Base-by-base conservation (phyloP, 768 basidiomycete species). In the Xerocomus potaroensis region DNA sequence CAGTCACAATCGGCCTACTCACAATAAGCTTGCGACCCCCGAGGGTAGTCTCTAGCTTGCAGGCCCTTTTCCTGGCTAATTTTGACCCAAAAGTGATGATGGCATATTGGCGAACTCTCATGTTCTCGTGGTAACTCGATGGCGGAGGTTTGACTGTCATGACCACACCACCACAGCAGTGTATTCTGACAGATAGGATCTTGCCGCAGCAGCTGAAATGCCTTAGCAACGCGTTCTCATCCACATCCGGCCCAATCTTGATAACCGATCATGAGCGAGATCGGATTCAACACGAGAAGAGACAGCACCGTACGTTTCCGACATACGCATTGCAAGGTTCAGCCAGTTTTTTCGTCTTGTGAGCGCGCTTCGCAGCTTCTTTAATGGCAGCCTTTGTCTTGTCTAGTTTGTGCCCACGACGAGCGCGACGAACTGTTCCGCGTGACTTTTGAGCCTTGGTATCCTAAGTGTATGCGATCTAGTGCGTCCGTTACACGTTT, bases 231-330 rank as follows among this genome's bases (percentile, higher is more conserved):
- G 45, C 48, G 3, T 47, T n/a, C 47, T 68, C 62, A 15, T 60
- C 57, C 18, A 57, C 53, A 0, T 50, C 52, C 3, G 71, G 64
- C 34, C 67, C 58, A 24, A 74, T 39, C 70, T 73, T 49, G 47
- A 31, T 37, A 42, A 46, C 31, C 24, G 9, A 31, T 53, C 15
- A 39, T 41, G 26, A 53, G 26, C 43, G 36, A 41, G 37, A 35
- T 26, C 8, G 29, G 10, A 27, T 6, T 10, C 26, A 23, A 10
- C 19, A 37, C 36, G 43, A 8, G 21, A 34, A 39, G 27, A 9
- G 8, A 30, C 6, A 5, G 11, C 10, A 12, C 68, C 80, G 50
- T 54, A 85, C 84, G 58, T 85, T 85, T 32, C 84, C 83, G 16
- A 83, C 77, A 53, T 70, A 84, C 19, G 79, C 71, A 48, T 67